Conservation (phyloP, 371 early-diverging fungal species). For the Mucor irregularis region DNA sequence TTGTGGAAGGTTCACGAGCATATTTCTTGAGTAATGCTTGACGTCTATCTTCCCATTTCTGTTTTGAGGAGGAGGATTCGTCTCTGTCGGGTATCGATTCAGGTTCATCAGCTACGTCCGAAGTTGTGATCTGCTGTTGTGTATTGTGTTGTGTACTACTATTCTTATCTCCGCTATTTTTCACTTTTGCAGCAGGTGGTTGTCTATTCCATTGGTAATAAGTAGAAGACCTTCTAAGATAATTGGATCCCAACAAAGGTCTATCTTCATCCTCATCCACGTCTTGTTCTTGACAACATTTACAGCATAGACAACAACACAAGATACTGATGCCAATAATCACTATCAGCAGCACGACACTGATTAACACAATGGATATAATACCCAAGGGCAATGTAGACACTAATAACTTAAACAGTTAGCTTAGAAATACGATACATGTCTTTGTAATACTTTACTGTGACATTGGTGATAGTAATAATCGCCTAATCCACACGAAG, state of each 20-base stretch:
- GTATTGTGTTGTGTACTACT: not conserved
- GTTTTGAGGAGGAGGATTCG: not conserved
- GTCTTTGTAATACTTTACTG: constrained; percentile 4
- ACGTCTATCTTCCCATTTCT: constrained; percentile 22
- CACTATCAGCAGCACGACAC: not conserved
- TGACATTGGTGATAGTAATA: constrained; percentile 25
- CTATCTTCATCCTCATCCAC: constrained; percentile 9
- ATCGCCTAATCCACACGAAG: constrained; percentile 8
- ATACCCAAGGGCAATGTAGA: constrained; percentile 12
- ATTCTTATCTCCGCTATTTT: not conserved
- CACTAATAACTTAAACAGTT: not conserved
- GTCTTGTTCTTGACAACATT: not conserved
- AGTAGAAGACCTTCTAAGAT: constrained; percentile 20
- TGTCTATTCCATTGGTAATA: constrained; percentile 29
- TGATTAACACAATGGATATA: constrained; percentile 9
- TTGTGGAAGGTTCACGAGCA: constrained; percentile 3
- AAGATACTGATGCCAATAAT: not conserved
- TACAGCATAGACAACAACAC: constrained; percentile 17
- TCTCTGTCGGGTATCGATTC: not conserved
- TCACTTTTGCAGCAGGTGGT: not conserved
- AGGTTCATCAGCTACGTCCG: not conserved
- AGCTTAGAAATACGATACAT: no score
- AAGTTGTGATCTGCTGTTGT: no score
- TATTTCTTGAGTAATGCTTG: constrained; percentile 25
- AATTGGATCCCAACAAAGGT: constrained; percentile 6